These are phyloP conservation scores for Syzygium oleosum DNA, from an alignment of 345 rosid species.

Conservation along the genomic window DNA sequence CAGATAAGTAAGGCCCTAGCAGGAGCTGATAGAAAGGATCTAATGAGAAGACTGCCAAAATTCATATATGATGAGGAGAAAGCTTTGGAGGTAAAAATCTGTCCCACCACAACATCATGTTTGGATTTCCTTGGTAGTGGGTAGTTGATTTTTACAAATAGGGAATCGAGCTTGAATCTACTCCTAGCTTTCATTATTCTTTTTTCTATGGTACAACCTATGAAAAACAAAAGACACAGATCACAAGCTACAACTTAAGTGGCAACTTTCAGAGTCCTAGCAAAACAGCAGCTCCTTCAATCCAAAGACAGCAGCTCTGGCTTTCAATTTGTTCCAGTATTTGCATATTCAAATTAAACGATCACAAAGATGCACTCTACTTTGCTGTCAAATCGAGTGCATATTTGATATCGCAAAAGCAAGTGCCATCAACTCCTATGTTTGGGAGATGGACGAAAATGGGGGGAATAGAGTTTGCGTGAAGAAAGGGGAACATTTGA, in stretches of 20 bases:
- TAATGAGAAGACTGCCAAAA: slow-evolving; percentile 38
- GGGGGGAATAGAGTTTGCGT: background rate
- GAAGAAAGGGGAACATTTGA: background rate
- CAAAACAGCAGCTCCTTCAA: background rate
- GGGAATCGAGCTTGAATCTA: background rate
- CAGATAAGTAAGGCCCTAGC: slow-evolving; percentile 35
- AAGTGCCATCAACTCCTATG: background rate
- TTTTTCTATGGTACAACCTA: background rate
- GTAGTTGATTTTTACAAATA: background rate
- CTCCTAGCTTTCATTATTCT: background rate
- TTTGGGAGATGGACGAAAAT: background rate
- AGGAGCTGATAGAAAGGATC: slow-evolving; percentile 29
- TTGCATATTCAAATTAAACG: background rate
- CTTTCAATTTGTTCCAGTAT: background rate
- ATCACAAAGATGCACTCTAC: background rate
- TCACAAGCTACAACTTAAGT: background rate
- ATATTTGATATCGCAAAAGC: background rate
- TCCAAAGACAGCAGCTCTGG: background rate
- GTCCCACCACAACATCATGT: background rate
- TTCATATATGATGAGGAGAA: slow-evolving; percentile 49
- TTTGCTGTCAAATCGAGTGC: background rate
- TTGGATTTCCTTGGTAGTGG: background rate
- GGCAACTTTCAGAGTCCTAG: background rate
- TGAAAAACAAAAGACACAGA: background rate
- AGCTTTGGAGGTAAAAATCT: slow-evolving; percentile 30